Evolutionary conservation across 2,329 filamentous ascomycete genomes (phyloP), one percentile per base, ranked within the genome.

Genomic region (Verticillium zaregamsianum): DNA sequence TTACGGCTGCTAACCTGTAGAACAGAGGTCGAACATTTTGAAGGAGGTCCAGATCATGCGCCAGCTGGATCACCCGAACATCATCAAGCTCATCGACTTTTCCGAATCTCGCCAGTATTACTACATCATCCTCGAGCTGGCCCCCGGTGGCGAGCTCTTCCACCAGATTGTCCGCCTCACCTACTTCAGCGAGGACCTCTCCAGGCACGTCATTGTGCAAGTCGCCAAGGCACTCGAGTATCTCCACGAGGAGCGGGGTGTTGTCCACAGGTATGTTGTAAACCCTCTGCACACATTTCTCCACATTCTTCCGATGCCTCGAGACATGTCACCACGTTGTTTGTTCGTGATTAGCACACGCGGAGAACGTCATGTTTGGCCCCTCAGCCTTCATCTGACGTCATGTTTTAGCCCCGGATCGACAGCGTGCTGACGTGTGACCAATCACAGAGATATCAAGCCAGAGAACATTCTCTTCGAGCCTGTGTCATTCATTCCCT

Each of bases 1-100:
- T 20, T 45, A 49, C 61, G 62, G 71, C 77, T 70, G 77, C 68
- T 57, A 65, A 31, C 64, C 66, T 31, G 66, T 23, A 8, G 17
- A 12, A 49, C 75, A 99, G 95, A 86, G 95, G 79, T 92, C 94
- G 66, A 99, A 98, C 72, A 98, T 99, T 67, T 80, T 99, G 64
- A 99, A 99, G 79, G 95, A 99, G 77, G 95, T 99, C 15, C 92
- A 97, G 71, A 99, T 99, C 69, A 99, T 99, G 94, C 92, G 93
- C 66, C 91, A 96, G 71, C 83, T 99, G 57, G 93, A 98, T 67
- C 95, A 99, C 69, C 93, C 94, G 65, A 98, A 98, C 73, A 95
- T 99, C 64, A 88, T 97, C 75, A 94, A 92, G 73, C 86, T 99
- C 62, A 84, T 98, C 70, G 92, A 97, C 70, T 98, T 98, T 73